Conservation (phyloP, 2,329 filamentous ascomycete species). For the Stagonosporopsis tanaceti region DNA sequence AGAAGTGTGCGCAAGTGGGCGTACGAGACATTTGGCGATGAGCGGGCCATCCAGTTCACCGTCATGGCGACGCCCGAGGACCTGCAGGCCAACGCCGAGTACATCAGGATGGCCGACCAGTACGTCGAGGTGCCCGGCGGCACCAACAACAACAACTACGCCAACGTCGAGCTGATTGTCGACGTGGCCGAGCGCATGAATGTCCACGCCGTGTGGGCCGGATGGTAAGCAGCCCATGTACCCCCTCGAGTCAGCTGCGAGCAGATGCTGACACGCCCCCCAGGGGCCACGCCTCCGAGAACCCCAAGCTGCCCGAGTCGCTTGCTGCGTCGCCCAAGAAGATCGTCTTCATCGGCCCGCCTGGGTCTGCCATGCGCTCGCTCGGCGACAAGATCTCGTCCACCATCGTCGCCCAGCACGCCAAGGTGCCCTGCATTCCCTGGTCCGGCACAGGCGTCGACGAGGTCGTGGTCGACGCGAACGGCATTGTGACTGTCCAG, state of each 20-base stretch:
- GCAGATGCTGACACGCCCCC: conserved; percentile 24
- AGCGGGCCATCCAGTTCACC: conserved; percentile 97
- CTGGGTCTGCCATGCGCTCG: conserved; percentile 97
- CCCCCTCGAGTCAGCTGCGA: too few relatives aligned
- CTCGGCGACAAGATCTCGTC: conserved; percentile 99
- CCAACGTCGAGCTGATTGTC: conserved; percentile 98
- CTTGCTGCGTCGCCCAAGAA: conserved; percentile 96
- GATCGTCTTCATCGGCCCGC: conserved; percentile 98
- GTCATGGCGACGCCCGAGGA: conserved; percentile 99
- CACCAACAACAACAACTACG: conserved; percentile 99
- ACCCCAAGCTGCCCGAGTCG: conserved; percentile 95
- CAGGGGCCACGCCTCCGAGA: conserved; percentile 92
- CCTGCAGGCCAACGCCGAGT: conserved; percentile 96
- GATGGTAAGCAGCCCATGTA: conserved; percentile 72
- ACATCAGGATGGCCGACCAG: conserved; percentile 99
- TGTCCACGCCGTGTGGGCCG: conserved; percentile 98
- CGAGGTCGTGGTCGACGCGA: conserved; percentile 76
- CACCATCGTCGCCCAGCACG: conserved; percentile 98
- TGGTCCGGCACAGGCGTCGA: conserved; percentile 97
- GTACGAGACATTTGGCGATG: conserved; percentile 98
- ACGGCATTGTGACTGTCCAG: conserved; percentile 90
- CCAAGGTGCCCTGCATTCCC: conserved; percentile 95
- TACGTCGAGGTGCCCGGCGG: conserved; percentile 98
- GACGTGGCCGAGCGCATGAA: conserved; percentile 98
- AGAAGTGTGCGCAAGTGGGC: conserved; percentile 99